These are phyloP conservation scores for Sphagnurus paluster DNA, from an alignment of 1,284 basidiomycete species.

Conservation along the genomic window DNA sequence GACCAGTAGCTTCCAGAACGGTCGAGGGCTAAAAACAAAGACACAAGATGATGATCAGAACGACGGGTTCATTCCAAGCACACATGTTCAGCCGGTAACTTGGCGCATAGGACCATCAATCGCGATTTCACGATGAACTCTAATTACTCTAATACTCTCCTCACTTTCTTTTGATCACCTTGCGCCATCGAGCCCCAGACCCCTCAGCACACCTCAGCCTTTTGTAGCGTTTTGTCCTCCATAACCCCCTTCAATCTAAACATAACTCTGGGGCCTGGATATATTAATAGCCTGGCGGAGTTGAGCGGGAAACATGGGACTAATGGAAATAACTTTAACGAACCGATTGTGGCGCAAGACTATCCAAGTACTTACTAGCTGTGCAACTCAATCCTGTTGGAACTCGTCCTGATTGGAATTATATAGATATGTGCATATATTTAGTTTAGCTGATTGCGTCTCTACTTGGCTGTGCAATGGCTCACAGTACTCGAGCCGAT, in stretches of 20 bases:
- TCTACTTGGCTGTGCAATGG: too few species aligned
- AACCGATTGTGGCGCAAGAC: conserved; percentile 21
- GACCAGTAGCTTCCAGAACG: too few species aligned
- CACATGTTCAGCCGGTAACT: conserved; percentile 15
- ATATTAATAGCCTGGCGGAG: conserved; percentile 20
- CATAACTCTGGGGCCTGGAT: too few species aligned
- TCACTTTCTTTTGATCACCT: conserved; percentile 17
- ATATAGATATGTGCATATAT: too few species aligned
- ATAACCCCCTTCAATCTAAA: not conserved
- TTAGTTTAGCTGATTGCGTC: too few species aligned
- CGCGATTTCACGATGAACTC: conserved; percentile 25
- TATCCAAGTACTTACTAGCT: too few species aligned
- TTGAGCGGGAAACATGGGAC: conserved; percentile 17
- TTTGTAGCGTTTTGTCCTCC: not conserved
- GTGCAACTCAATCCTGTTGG: too few species aligned
- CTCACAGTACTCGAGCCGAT: too few species aligned
- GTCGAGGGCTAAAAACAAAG: conserved; percentile 13
- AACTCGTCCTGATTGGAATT: too few species aligned
- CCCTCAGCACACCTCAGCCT: not conserved
- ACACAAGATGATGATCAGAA: conserved; percentile 10
- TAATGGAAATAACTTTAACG: conserved; percentile 22
- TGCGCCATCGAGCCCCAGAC: conserved; percentile 5
- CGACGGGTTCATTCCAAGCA: conserved; percentile 24
- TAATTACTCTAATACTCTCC: conserved; percentile 33
- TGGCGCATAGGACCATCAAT: conserved; percentile 15